Evolutionary conservation across 805 yeast genomes (phyloP).

Genomic region (Saccharomyces paradoxus): DNA sequence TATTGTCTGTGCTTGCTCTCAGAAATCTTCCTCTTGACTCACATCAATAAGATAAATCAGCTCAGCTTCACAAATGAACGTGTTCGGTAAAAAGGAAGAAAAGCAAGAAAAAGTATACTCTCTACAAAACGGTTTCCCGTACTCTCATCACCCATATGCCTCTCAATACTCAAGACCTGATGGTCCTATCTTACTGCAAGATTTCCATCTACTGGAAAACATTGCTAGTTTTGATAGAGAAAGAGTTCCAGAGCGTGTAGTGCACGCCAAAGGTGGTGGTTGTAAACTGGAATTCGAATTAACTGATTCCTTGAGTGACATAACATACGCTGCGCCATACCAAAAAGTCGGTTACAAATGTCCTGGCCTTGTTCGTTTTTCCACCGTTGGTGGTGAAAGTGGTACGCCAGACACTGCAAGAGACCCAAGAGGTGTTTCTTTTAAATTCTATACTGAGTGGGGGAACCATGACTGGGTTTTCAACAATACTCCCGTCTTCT

Average conservation of each 20-base stretch:
- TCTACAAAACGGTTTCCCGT: conserved; percentile 48
- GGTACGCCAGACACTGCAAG: conserved; percentile 79
- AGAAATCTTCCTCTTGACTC: neutral
- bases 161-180: conserved; percentile 44
- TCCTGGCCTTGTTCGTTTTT: conserved; percentile 43
- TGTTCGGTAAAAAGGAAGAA: conserved; percentile 1
- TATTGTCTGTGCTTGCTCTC: neutral
- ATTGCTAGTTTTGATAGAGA: conserved; percentile 57
- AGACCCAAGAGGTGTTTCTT: conserved; percentile 82
- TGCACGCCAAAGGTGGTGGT: conserved; percentile 61
- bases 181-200: conserved; percentile 55
- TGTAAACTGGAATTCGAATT: conserved; percentile 52
- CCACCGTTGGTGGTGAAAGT: conserved; percentile 80
- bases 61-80: neutral
- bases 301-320: conserved; percentile 48
- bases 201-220: conserved; percentile 47
- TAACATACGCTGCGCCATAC: conserved; percentile 39
- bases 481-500: conserved; percentile 81
- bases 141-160: conserved; percentile 44
- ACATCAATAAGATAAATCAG: neutral
- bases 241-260: conserved; percentile 60
- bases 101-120: conserved; percentile 23
- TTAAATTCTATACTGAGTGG: conserved; percentile 74
- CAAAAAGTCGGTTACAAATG: conserved; percentile 36
- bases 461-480: conserved; percentile 80